These are phyloP conservation scores for Hyaloscypha bicolor DNA, from an alignment of 495 filamentous ascomycete genomes.

Conservation along the genomic window DNA sequence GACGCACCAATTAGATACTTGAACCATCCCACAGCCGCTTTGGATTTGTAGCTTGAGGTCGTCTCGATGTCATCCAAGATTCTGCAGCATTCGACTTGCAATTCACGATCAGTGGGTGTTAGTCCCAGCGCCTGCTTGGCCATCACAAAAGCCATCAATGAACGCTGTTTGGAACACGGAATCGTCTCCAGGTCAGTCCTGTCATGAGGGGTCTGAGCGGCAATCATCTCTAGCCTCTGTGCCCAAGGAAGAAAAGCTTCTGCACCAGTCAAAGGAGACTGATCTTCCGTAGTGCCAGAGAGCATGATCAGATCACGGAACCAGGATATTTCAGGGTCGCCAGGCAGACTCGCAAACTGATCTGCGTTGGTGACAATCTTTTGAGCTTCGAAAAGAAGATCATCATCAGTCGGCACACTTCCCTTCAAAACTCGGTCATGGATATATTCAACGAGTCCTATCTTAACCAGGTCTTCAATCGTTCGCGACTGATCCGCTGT, in stretches of 20 bases:
- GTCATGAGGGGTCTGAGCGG: not conserved
- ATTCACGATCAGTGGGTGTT: constrained; percentile 54
- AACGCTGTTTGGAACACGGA: constrained; percentile 47
- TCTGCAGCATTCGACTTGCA: constrained; percentile 52
- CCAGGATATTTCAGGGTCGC: constrained; percentile 44
- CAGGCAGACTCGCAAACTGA: not conserved
- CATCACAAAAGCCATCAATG: constrained; percentile 51
- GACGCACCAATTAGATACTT: constrained; percentile 46
- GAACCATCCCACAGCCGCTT: constrained; percentile 49
- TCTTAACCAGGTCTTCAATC: constrained; percentile 54
- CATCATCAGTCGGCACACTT: constrained; percentile 20
- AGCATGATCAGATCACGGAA: constrained; percentile 55
- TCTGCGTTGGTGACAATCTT: constrained; percentile 27
- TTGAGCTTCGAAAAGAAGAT: constrained; percentile 29
- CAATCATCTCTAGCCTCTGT: constrained; percentile 13
- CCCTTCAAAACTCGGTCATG: constrained; percentile 25
- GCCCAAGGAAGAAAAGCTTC: constrained; percentile 7
- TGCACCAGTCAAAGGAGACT: not conserved
- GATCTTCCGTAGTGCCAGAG: constrained; percentile 29
- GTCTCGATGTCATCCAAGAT: constrained; percentile 52
- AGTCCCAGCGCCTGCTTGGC: constrained; percentile 51
- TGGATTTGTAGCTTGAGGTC: constrained; percentile 44
- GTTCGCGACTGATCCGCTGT: constrained; percentile 41
- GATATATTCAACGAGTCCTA: constrained; percentile 47
- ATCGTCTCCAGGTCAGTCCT: constrained; percentile 12